A percentile compares a stretch with the other conserved stretches of the same genome.
Conservation (phyloP, 768 basidiomycete species). For the Suillus lakei region DNA sequence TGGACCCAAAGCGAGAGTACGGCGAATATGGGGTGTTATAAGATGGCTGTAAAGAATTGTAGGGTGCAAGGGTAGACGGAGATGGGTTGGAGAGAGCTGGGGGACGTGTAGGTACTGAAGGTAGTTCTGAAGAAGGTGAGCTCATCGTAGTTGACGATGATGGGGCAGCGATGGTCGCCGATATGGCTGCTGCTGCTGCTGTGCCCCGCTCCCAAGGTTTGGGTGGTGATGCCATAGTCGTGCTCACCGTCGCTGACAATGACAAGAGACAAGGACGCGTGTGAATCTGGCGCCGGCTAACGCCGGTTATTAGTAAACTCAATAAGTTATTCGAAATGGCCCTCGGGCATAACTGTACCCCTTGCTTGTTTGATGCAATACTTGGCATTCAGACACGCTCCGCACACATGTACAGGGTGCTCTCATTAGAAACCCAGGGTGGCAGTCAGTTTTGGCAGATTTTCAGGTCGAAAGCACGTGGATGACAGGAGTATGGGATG, state of each 20-base stretch:
- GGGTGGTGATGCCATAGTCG: constrained; percentile 73
- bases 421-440: constrained; percentile 81
- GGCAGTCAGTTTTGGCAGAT: constrained; percentile 75
- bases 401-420: constrained; percentile 94
- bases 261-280: neutral
- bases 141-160: constrained; percentile 24
- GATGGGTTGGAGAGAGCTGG: constrained; percentile 50
- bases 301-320: too few relatives aligned
- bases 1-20: constrained; percentile 41
- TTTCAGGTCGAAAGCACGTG: constrained; percentile 95
- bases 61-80: constrained; percentile 37
- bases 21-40: constrained; percentile 52
- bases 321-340: too few relatives aligned
- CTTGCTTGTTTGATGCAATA: too few relatives aligned
- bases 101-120: constrained; percentile 68
- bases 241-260: neutral
- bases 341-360: too few relatives aligned
- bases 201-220: constrained; percentile 86
- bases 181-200: constrained; percentile 37
- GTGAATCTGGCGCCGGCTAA: neutral
- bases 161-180: constrained; percentile 29
- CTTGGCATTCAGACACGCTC: constrained; percentile 87
- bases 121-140: constrained; percentile 36
- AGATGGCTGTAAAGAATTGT: constrained; percentile 43
- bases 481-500: constrained; percentile 94